These are phyloP conservation scores for Populus davidiana DNA, from an alignment of 345 rosid genomes.

Conservation along the genomic window DNA sequence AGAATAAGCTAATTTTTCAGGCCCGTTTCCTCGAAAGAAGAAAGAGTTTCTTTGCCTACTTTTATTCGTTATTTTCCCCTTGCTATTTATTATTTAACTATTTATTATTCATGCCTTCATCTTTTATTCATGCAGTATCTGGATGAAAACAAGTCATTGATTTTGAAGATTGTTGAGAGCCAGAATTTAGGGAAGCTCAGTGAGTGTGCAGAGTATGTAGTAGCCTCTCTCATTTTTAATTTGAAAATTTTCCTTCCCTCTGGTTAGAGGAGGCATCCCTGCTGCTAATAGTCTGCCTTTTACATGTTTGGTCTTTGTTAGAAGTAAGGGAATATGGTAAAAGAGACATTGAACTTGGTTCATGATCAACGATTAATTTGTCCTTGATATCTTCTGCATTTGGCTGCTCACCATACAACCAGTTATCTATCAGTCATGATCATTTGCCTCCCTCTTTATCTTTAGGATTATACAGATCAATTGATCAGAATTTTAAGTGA, in stretches of 20 bases:
- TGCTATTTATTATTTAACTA: background rate
- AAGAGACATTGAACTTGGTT: background rate
- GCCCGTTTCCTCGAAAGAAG: background rate
- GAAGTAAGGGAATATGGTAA: background rate
- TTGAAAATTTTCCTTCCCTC: background rate
- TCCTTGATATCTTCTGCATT: background rate
- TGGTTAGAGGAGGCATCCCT: background rate
- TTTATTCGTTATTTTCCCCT: background rate
- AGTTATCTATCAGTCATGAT: too few relatives aligned
- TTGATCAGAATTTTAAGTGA: too few relatives aligned
- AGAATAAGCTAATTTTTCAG: background rate
- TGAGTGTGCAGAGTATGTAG: conserved; percentile 95
- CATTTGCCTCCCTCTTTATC: too few relatives aligned
- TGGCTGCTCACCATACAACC: background rate
- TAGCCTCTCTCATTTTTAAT: background rate
- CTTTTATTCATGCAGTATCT: conserved; percentile 62
- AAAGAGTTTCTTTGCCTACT: background rate
- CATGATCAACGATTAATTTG: background rate
- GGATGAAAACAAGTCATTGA: conserved; percentile 99
- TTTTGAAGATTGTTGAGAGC: conserved; percentile 98
- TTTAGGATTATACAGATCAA: too few relatives aligned
- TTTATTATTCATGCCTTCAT: background rate
- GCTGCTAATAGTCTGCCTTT: background rate
- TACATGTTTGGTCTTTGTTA: background rate
- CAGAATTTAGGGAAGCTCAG: conserved; percentile 90